Evolutionary conservation across 2,329 filamentous ascomycete genomes (phyloP).

Genomic region (Fusarium stilboides): DNA sequence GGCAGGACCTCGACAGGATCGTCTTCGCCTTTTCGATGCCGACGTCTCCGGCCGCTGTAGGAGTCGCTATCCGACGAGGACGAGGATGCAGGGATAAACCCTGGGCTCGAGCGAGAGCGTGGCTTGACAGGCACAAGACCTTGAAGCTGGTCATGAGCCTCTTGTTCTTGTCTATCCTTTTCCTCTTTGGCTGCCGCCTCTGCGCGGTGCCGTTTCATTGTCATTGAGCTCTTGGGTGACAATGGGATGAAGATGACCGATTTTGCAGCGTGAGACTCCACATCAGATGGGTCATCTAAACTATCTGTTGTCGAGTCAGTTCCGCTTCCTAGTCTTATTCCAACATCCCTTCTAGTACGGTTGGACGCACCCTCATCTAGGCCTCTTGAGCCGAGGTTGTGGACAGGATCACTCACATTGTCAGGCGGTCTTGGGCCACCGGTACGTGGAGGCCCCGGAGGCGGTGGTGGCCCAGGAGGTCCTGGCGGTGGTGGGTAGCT

Average conservation of each 20-base stretch:
- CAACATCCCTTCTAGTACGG: slow-evolving; percentile 48
- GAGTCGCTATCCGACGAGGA: slow-evolving; percentile 54
- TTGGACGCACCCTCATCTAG: slow-evolving; percentile 58
- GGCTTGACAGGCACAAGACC: slow-evolving; percentile 35
- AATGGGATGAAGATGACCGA: slow-evolving; percentile 65
- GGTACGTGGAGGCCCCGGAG: slow-evolving; percentile 54
- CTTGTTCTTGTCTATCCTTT: slow-evolving; percentile 37
- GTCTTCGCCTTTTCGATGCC: slow-evolving; percentile 45
- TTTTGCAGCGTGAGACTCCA: slow-evolving; percentile 50
- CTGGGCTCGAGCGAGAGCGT: slow-evolving; percentile 22
- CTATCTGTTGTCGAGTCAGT: slow-evolving; percentile 51
- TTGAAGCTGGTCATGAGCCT: slow-evolving; percentile 39
- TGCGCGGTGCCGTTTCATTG: slow-evolving; percentile 60
- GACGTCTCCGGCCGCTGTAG: slow-evolving; percentile 43
- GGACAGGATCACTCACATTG: slow-evolving; percentile 62
- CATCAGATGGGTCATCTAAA: slow-evolving; percentile 47
- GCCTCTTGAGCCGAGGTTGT: slow-evolving; percentile 46
- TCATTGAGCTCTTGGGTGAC: slow-evolving; percentile 65
- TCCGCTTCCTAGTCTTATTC: slow-evolving; percentile 3
- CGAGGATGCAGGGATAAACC: slow-evolving; percentile 51
- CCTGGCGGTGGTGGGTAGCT: slow-evolving; percentile 30
- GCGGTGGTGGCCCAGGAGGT: slow-evolving; percentile 54
- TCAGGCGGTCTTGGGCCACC: slow-evolving; percentile 56
- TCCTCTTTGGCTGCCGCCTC: slow-evolving; percentile 47
- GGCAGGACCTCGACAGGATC: slow-evolving; percentile 62